Conservation (phyloP, 2,329 filamentous ascomycete genomes). For the Teratosphaeria epicoccoides region DNA sequence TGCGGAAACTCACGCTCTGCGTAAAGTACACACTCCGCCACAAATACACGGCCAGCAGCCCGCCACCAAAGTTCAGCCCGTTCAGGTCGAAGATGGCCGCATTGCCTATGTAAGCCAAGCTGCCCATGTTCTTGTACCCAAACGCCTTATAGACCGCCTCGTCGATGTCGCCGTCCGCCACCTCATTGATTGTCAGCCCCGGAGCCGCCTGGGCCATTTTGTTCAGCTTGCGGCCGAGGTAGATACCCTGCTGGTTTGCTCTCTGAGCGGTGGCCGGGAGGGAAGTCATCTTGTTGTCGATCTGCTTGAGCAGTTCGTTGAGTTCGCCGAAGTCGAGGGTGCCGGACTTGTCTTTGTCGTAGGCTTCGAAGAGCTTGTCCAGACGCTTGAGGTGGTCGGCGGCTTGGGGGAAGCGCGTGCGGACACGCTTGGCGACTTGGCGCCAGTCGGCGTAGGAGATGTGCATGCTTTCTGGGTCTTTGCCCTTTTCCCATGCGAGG, state of each 20-base stretch:
- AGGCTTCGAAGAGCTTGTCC: slow-evolving; percentile 81
- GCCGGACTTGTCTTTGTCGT: slow-evolving; percentile 86
- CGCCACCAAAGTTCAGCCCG: slow-evolving; percentile 68
- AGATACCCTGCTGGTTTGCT: slow-evolving; percentile 89
- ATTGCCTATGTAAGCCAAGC: slow-evolving; percentile 89
- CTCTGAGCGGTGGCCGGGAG: slow-evolving; percentile 92
- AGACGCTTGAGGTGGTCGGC: slow-evolving; percentile 75
- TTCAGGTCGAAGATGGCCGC: slow-evolving; percentile 88
- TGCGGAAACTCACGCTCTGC: slow-evolving; percentile 88
- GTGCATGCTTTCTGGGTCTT: slow-evolving; percentile 77
- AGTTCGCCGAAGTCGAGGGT: slow-evolving; percentile 92
- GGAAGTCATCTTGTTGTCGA: slow-evolving; percentile 88
- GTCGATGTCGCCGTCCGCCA: slow-evolving; percentile 82
- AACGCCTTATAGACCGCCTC: slow-evolving; percentile 90
- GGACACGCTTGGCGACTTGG: slow-evolving; percentile 69
- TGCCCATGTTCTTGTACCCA: slow-evolving; percentile 85
- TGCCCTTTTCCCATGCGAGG: slow-evolving; percentile 82
- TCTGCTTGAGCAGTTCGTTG: slow-evolving; percentile 69
- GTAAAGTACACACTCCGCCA: slow-evolving; percentile 97
- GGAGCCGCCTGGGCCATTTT: slow-evolving; percentile 70
- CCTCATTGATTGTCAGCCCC: slow-evolving; percentile 66
- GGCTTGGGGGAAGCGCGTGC: slow-evolving; percentile 83
- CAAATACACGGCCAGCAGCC: slow-evolving; percentile 84
- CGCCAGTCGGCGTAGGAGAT: slow-evolving; percentile 86
- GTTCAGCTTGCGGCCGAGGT: slow-evolving; percentile 89